These are phyloP conservation scores for Triglochin maritima DNA, from an alignment of 106 monocot genomes.

Conservation along the genomic window DNA sequence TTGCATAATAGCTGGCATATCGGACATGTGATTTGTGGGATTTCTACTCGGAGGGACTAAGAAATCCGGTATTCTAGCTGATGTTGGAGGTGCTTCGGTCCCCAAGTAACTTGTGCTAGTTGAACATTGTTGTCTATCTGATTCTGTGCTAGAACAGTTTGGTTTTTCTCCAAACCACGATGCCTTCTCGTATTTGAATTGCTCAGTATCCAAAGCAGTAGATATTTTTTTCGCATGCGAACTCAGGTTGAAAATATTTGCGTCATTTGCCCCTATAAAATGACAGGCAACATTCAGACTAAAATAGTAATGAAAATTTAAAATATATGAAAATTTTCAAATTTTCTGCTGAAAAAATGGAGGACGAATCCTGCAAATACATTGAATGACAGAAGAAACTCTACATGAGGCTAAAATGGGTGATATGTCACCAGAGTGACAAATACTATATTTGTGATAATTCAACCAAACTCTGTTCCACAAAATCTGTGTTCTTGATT, in stretches of 20 bases:
- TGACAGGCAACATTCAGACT: not conserved
- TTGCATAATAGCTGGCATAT: constrained; percentile 4
- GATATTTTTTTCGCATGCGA: not conserved
- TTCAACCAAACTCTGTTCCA: too few species aligned
- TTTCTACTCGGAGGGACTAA: constrained; percentile 13
- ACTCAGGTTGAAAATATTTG: not conserved
- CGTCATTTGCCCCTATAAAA: not conserved
- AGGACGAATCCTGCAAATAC: too few species aligned
- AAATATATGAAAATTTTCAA: not conserved
- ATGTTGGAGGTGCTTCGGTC: not conserved
- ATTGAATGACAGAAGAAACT: too few species aligned
- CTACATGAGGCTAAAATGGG: too few species aligned
- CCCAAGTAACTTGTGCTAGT: constrained; percentile 3
- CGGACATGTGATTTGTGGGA: constrained; percentile 5
- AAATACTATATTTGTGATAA: too few species aligned
- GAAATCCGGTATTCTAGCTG: constrained; percentile 12
- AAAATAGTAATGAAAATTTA: not conserved
- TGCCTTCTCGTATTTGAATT: constrained; percentile 2
- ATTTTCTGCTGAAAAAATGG: not conserved
- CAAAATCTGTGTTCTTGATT: too few species aligned
- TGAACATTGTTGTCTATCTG: constrained; percentile 6
- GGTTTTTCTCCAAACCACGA: constrained; percentile 22
- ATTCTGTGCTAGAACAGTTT: constrained; percentile 1
- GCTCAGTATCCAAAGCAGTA: not conserved
- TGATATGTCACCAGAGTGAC: too few species aligned